Evolutionary conservation across 495 filamentous ascomycete species (phyloP).

Genomic region (Aspergillus diversus): DNA sequence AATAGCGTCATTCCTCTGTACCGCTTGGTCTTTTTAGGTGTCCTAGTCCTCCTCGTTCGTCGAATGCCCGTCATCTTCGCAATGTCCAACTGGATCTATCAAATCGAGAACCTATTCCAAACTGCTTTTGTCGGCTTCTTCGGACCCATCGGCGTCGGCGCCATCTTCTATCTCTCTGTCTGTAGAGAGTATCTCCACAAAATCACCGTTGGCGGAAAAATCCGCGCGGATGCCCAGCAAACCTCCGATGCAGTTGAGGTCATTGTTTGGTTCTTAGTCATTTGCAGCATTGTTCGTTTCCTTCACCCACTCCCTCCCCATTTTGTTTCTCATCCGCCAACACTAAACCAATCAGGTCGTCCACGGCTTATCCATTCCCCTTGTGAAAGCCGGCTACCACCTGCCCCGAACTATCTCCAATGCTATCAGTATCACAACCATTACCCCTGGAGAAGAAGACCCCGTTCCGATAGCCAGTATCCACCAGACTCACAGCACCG

Average conservation of each 20-base stretch:
- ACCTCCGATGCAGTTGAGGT: slow-evolving; percentile 67
- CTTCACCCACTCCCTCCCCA: no score
- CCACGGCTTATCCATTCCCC: slow-evolving; percentile 81
- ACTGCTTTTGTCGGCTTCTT: slow-evolving; percentile 91
- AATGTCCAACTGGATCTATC: slow-evolving; percentile 75
- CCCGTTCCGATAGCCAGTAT: slow-evolving; percentile 36
- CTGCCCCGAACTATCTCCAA: slow-evolving; percentile 76
- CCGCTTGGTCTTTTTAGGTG: slow-evolving; percentile 74
- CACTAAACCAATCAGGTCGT: slow-evolving; percentile 61
- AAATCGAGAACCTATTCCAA: slow-evolving; percentile 74
- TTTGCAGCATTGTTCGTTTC: slow-evolving; percentile 80
- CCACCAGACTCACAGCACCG: slow-evolving; percentile 42
- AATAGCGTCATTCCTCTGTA: slow-evolving; percentile 77
- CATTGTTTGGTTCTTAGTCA: slow-evolving; percentile 83
- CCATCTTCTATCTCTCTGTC: slow-evolving; percentile 87
- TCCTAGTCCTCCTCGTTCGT: slow-evolving; percentile 79
- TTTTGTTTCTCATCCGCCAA: slow-evolving; percentile 9
- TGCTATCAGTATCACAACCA: slow-evolving; percentile 43
- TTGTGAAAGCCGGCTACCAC: slow-evolving; percentile 81
- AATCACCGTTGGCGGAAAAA: slow-evolving; percentile 59
- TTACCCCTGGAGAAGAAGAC: slow-evolving; percentile 34
- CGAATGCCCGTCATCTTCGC: slow-evolving; percentile 77
- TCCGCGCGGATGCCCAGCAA: slow-evolving; percentile 66
- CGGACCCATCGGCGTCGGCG: slow-evolving; percentile 91
- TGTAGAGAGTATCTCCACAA: slow-evolving; percentile 65